Conservation (phyloP, 352 stramenopile genomes). For the Phytopythium vexans region DNA sequence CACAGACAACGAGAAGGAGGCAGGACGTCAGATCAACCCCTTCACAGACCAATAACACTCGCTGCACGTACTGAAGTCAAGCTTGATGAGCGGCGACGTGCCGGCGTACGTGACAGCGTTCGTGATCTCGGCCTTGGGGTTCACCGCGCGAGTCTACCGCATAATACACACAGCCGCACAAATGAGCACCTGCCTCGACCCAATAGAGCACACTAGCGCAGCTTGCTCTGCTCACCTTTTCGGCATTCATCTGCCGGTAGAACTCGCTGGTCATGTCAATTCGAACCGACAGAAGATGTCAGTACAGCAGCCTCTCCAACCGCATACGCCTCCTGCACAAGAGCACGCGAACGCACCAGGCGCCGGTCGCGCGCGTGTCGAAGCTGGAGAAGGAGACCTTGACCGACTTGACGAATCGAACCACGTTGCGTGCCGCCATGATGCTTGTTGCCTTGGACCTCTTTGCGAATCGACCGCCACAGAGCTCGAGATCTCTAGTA, state of each 20-base stretch:
- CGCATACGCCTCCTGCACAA: background rate
- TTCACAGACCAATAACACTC: background rate
- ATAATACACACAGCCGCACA: background rate
- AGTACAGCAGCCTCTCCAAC: background rate
- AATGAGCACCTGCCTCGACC: background rate
- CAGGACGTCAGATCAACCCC: background rate
- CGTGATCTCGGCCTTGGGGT: conserved; percentile 76
- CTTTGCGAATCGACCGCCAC: no score
- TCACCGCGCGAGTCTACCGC: conserved; percentile 59
- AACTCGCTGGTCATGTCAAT: conserved; percentile 55
- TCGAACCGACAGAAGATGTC: conserved; percentile 6
- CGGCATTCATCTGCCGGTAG: conserved; percentile 75
- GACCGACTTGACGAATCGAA: conserved; percentile 84
- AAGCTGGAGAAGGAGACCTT: conserved; percentile 86
- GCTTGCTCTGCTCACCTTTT: conserved; percentile 44
- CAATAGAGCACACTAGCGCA: background rate
- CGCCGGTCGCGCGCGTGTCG: conserved; percentile 64
- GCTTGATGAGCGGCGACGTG: conserved; percentile 58
- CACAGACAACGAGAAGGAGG: background rate
- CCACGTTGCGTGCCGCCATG: conserved; percentile 81
- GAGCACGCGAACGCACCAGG: conserved; percentile 43
- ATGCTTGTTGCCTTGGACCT: background rate
- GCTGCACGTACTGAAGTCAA: conserved; percentile 75
- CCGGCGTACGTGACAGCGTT: conserved; percentile 57
- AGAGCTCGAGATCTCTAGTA: no score